Conservation (phyloP, 1,284 basidiomycete genomes). For the Boletus sp. region DNA sequence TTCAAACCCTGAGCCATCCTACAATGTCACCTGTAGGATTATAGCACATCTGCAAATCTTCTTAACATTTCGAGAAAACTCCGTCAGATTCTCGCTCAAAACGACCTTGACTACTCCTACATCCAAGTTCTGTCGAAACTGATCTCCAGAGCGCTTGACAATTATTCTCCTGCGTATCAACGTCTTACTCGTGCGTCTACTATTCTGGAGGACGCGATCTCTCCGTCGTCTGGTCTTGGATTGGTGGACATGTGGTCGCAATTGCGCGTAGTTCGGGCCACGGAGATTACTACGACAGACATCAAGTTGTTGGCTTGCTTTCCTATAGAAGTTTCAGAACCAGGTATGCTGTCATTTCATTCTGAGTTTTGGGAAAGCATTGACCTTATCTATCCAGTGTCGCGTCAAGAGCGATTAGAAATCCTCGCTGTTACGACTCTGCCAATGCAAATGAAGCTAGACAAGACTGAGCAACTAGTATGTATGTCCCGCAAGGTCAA, state of each 20-base stretch:
- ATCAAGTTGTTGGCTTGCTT: conserved; percentile 17
- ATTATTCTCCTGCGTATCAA: conserved; percentile 33
- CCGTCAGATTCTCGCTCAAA: conserved; percentile 25
- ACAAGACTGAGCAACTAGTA: conserved; percentile 9
- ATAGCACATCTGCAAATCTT: conserved; percentile 29
- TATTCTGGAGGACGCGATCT: conserved; percentile 40
- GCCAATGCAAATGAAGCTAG: conserved; percentile 15
- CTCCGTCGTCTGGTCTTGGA: conserved; percentile 53
- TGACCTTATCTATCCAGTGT: conserved; percentile 14
- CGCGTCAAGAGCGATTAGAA: conserved; percentile 25
- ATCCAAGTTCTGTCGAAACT: conserved; percentile 40
- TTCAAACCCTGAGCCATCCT: neutral
- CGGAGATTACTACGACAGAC: conserved; percentile 17
- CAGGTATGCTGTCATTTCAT: conserved; percentile 13
- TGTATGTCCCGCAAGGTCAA: conserved; percentile 22
- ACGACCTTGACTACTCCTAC: conserved; percentile 47
- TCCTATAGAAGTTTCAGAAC: conserved; percentile 1
- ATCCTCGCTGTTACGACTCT: conserved; percentile 26
- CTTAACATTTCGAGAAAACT: conserved; percentile 38
- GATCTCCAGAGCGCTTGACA: conserved; percentile 39
- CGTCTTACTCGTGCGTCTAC: conserved; percentile 31
- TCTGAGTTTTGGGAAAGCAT: neutral
- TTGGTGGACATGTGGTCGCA: conserved; percentile 54
- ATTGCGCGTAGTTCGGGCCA: conserved; percentile 29
- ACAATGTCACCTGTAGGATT: conserved; percentile 16